Evolutionary conservation across 441 rosid genomes (phyloP).

Genomic region (Pelargonium hybrid): DNA sequence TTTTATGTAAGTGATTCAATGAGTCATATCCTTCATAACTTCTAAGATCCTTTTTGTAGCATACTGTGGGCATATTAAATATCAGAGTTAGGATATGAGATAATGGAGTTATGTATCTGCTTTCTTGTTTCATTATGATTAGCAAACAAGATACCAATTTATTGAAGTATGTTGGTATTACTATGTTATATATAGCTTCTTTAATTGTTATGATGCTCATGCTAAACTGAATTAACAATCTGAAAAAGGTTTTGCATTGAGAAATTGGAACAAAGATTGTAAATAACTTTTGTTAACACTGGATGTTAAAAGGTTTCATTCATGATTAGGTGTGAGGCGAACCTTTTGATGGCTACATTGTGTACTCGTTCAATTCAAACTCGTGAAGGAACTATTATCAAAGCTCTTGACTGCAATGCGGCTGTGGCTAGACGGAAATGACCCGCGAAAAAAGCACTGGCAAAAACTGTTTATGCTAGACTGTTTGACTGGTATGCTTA

Average conservation of each 20-base stretch:
- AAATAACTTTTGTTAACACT: background rate
- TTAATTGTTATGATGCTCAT: background rate
- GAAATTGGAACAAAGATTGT: background rate
- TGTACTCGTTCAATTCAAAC: conserved; percentile 92
- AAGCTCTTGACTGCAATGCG: conserved; percentile 83
- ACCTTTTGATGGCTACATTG: conserved; percentile 63
- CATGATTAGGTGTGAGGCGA: conserved; percentile 67
- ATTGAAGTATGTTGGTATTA: background rate
- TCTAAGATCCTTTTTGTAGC: conserved; percentile 7
- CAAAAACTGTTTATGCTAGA: conserved; percentile 88
- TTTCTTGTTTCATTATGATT: background rate
- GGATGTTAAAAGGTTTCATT: background rate
- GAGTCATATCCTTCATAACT: background rate
- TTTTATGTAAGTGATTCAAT: conserved; percentile 43
- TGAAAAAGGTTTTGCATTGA: background rate
- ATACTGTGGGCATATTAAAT: conserved; percentile 7
- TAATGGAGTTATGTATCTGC: background rate
- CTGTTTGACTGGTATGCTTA: conserved; percentile 78
- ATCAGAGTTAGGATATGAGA: background rate
- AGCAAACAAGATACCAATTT: background rate
- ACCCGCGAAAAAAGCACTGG: no score
- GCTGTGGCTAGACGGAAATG: conserved; percentile 93
- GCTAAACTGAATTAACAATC: background rate
- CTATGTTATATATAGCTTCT: background rate
- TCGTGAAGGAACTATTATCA: conserved; percentile 83